A percentile compares a stretch with the other conserved stretches of the same genome.
Evolutionary conservation across 495 filamentous ascomycete genomes (phyloP).

Genomic region (Aspergillus indologenus): DNA sequence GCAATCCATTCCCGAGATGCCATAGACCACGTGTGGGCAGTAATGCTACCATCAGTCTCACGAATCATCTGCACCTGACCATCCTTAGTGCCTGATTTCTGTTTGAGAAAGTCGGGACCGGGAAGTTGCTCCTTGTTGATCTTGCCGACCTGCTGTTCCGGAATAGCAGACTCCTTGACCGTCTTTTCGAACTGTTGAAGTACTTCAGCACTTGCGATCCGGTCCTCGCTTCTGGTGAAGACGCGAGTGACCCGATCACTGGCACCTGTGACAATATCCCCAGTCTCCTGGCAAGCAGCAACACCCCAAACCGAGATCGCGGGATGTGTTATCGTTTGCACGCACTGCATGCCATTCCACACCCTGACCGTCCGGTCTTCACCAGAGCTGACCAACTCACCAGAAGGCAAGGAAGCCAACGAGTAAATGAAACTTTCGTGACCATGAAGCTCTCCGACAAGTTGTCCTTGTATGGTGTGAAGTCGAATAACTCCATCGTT

Average conservation of each 20-base stretch:
- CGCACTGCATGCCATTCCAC: slow-evolving; percentile 77
- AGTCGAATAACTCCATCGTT: slow-evolving; percentile 84
- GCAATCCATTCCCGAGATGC: slow-evolving; percentile 70
- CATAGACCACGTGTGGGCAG: slow-evolving; percentile 76
- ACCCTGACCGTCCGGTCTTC: slow-evolving; percentile 90
- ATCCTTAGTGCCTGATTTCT: slow-evolving; percentile 82
- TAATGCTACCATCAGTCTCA: slow-evolving; percentile 73
- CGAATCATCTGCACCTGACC: slow-evolving; percentile 90
- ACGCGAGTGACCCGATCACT: slow-evolving; percentile 86
- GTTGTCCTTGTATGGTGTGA: slow-evolving; percentile 72
- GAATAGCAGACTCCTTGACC: slow-evolving; percentile 80
- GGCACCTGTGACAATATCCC: slow-evolving; percentile 88
- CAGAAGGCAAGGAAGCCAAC: slow-evolving; percentile 69
- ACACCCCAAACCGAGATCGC: slow-evolving; percentile 96
- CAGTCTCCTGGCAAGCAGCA: slow-evolving; percentile 71
- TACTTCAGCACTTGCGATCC: slow-evolving; percentile 59
- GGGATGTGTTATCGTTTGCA: slow-evolving; percentile 96
- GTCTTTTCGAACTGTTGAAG: slow-evolving; percentile 72
- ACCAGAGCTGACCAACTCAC: slow-evolving; percentile 84
- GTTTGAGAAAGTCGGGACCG: slow-evolving; percentile 76
- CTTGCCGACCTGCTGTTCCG: slow-evolving; percentile 72
- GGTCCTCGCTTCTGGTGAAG: slow-evolving; percentile 72
- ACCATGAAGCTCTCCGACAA: slow-evolving; percentile 72
- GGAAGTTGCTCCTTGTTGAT: slow-evolving; percentile 89
- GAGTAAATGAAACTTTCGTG: slow-evolving; percentile 97